phyloP scores from a whole-genome alignment of 1,139 yeast genomes.

The Saccharomyces hybrid region DNA sequence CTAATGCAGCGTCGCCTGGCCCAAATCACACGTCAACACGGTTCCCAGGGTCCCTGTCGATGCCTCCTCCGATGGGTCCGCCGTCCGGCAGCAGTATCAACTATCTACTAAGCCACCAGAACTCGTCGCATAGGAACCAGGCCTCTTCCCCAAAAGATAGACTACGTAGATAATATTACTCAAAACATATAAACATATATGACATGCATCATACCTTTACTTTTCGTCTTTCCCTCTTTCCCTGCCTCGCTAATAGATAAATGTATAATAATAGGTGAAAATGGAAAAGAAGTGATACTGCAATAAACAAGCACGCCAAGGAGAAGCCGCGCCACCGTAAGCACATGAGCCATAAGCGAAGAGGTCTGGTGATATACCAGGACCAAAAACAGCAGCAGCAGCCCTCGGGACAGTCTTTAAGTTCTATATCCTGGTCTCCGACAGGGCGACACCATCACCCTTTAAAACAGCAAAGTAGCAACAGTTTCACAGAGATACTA shows the following conservation, averaged over 20 bases:
- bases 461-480: not conserved
- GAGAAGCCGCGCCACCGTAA: not conserved
- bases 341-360: not conserved
- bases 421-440: not conserved
- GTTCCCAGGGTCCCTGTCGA: not conserved
- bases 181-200: not conserved
- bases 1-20: not conserved
- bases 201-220: not conserved
- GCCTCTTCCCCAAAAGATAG: not conserved
- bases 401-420: not conserved
- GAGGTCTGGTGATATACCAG: not conserved
- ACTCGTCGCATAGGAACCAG: constrained; percentile 1
- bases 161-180: not conserved
- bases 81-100: not conserved
- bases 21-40: not conserved
- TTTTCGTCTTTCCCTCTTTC: too few species aligned
- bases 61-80: not conserved
- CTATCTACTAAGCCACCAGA: not conserved
- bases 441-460: not conserved
- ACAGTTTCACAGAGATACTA: not conserved
- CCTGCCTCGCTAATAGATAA: not conserved
- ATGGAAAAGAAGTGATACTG: too few species aligned
- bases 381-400: not conserved
- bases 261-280: too few species aligned
- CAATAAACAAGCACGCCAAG: too few species aligned